Evolutionary conservation across 371 early-diverging fungal genomes (phyloP), one percentile per base, ranked within the genome.

Genomic region (Chytridium lagenaria): DNA sequence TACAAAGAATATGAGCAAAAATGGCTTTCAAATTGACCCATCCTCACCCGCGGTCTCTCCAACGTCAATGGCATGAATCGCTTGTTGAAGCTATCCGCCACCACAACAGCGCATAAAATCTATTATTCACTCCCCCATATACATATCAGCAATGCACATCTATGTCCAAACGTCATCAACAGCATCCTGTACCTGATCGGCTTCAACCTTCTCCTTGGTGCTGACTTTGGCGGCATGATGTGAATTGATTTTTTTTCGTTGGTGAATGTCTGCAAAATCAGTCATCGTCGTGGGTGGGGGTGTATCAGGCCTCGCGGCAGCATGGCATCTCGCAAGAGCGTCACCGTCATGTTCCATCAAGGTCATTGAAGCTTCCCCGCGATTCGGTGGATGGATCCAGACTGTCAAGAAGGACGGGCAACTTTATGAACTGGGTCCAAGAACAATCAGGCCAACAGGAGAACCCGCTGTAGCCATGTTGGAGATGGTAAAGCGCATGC

Each of bases 1-100:
- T 95, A 69, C 23, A 16, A 39, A 23, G 26, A 28, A n/a, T n/a
- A n/a, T n/a, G n/a, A n/a, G n/a, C n/a, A n/a, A n/a, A n/a, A n/a
- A n/a, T n/a, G n/a, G n/a, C n/a, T n/a, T n/a, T n/a, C n/a, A n/a
- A n/a, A n/a, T n/a, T 22, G 44, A 44, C 7, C 44, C 7, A 44
- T 44, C n/a, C 70, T 22, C 26, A 70, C 94, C 75, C 95, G 84
- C 51, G 98, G 97, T 71, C 82, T 87, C 79, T 93, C 91, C 68
- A 89, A 84, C n/a, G 95, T 90, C 71, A 98, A 86, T 44, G 98
- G 98, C 73, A 88, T 84, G 76, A 96, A 96, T 5, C 90, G 90
- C 69, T 91, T 86, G 78, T 96, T 93, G 81, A 94, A 95, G 40
- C 89, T 89, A 79, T 98, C 98, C 0, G 97, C 93, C 63, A 98